Percentiles rank a stretch among this genome's conserved stretches.
phyloP scores from a whole-genome alignment of 1,139 yeast genomes.

The Saccharomycopsis hybrid region DNA sequence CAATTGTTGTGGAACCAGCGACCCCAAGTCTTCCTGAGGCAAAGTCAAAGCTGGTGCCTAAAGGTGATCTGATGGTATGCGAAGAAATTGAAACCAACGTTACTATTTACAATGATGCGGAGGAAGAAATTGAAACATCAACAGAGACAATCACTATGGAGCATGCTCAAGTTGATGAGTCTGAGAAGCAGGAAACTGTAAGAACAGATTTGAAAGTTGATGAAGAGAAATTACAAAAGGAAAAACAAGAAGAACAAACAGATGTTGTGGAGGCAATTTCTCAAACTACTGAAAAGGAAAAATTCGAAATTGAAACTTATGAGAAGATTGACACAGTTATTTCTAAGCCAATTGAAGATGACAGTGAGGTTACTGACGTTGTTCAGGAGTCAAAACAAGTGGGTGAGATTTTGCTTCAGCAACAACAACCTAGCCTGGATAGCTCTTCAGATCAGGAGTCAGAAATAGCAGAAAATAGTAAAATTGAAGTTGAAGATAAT shows the following conservation, averaged over 20 bases:
- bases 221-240: neutral
- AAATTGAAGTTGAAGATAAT: neutral
- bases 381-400: neutral
- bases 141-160: too few species aligned
- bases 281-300: neutral
- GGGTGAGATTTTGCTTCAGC: neutral
- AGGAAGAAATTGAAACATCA: too few species aligned
- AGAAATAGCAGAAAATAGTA: neutral
- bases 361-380: neutral
- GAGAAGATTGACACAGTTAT: neutral
- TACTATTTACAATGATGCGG: too few species aligned
- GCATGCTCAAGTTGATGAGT: too few species aligned
- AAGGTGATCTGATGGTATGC: too few species aligned
- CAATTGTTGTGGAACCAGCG: too few species aligned
- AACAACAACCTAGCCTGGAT: neutral
- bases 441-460: conserved; percentile 1
- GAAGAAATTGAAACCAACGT: too few species aligned
- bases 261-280: neutral
- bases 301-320: neutral
- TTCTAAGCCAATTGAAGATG: neutral
- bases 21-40: too few species aligned
- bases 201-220: neutral
- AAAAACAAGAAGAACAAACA: neutral
- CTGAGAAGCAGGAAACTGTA: too few species aligned
- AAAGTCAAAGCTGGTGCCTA: too few species aligned